phyloP scores from a whole-genome alignment of 1,139 yeast species.

The Meyerozyma sp. region DNA sequence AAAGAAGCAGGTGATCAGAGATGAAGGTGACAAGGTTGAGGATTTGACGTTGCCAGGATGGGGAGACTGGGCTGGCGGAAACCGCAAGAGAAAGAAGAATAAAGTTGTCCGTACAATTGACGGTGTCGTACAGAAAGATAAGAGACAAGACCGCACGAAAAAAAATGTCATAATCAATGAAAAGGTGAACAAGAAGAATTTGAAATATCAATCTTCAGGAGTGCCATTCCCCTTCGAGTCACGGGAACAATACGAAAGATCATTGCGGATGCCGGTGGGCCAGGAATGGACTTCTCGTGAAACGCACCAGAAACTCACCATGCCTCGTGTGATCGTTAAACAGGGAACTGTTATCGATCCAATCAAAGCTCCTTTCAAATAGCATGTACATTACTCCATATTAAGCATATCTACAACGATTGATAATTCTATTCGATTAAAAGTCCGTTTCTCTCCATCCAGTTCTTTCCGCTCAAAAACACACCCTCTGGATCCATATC shows the following conservation, averaged over 20 bases:
- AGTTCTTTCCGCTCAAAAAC: conserved; percentile 67
- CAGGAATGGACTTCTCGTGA: conserved; percentile 93
- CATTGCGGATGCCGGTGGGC: conserved; percentile 93
- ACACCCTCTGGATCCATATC: conserved; percentile 78
- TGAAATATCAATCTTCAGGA: conserved; percentile 76
- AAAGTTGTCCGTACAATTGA: conserved; percentile 62
- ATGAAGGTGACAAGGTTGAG: conserved; percentile 84
- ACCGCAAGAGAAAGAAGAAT: conserved; percentile 50
- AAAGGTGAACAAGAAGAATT: conserved; percentile 73
- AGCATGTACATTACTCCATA: conserved; percentile 5
- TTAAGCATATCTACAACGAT: neutral
- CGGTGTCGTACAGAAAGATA: conserved; percentile 67
- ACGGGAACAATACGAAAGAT: conserved; percentile 90
- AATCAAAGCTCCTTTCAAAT: conserved; percentile 64
- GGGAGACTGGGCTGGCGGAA: conserved; percentile 81
- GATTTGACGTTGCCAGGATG: conserved; percentile 92
- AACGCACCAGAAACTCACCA: conserved; percentile 81
- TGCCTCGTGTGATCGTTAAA: conserved; percentile 83
- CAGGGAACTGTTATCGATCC: conserved; percentile 93
- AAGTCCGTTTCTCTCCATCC: conserved; percentile 82
- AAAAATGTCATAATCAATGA: conserved; percentile 88
- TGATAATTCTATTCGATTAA: conserved; percentile 21
- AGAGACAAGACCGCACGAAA: conserved; percentile 72
- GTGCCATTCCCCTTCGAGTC: conserved; percentile 95
- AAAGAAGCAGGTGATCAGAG: conserved; percentile 59